phyloP scores from a whole-genome alignment of 331 rosid genomes.

The Arachis monticola region DNA sequence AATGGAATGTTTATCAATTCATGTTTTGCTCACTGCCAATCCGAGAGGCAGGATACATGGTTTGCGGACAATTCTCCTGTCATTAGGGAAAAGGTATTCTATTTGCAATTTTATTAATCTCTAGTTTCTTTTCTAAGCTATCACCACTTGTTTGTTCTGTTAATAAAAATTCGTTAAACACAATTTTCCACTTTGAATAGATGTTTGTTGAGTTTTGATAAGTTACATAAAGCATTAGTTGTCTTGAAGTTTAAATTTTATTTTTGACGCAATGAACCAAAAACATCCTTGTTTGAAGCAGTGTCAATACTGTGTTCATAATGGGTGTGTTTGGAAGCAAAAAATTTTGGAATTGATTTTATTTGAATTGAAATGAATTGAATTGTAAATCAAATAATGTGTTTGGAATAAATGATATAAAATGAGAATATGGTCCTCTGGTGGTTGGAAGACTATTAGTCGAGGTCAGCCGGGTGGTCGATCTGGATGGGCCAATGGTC shows the following conservation, averaged over 20 bases:
- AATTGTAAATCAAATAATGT: no score
- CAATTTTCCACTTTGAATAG: not conserved
- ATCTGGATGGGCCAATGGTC: no score
- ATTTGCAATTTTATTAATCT: not conserved
- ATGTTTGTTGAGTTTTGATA: not conserved
- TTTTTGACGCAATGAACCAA: not conserved
- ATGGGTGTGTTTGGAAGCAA: no score
- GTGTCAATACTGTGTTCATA: not conserved
- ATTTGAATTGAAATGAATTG: no score
- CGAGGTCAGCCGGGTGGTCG: no score
- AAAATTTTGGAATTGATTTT: no score
- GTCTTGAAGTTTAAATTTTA: not conserved
- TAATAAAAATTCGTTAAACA: not conserved
- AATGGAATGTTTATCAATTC: slow-evolving; percentile 90
- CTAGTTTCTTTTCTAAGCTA: not conserved
- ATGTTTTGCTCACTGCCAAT: slow-evolving; percentile 92
- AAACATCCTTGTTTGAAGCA: not conserved
- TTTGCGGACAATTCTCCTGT: slow-evolving; percentile 79
- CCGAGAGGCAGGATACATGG: slow-evolving; percentile 95
- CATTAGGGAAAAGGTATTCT: slow-evolving; percentile 64
- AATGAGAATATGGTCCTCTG: no score
- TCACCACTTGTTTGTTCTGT: not conserved
- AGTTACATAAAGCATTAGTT: not conserved
- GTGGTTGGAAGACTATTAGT: no score
- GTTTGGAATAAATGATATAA: no score